phyloP scores from a whole-genome alignment of 257 asterid species.

The Przewalskia tangutica region DNA sequence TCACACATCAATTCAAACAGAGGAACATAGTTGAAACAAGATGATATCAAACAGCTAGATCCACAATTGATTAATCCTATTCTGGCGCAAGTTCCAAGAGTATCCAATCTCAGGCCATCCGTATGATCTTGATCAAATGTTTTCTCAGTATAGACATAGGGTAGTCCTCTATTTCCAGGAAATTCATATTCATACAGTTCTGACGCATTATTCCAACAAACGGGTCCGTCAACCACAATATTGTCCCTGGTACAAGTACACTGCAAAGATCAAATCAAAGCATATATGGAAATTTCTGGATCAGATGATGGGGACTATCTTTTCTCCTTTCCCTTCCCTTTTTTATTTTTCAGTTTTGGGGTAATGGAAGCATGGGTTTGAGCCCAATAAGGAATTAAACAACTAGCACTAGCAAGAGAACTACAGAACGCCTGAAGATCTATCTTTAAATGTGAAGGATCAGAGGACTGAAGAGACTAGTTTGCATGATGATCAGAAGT shows the following conservation, averaged over 20 bases:
- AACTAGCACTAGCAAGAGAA: slow-evolving; percentile 1
- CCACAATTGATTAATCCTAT: background rate
- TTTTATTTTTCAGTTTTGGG: background rate
- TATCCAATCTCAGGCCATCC: slow-evolving; percentile 17
- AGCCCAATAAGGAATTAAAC: background rate
- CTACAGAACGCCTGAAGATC: background rate
- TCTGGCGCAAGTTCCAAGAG: slow-evolving; percentile 13
- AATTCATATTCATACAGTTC: slow-evolving; percentile 23
- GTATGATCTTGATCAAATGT: slow-evolving; percentile 24
- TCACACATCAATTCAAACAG: slow-evolving; percentile 52
- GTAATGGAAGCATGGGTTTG: background rate
- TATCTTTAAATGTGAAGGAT: background rate
- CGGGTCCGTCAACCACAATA: slow-evolving; percentile 38
- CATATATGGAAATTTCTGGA: slow-evolving; percentile 20
- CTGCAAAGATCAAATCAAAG: slow-evolving; percentile 38
- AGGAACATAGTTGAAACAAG: slow-evolving; percentile 37
- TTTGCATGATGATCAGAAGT: background rate
- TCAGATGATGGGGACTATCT: background rate
- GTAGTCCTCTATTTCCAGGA: slow-evolving; percentile 23
- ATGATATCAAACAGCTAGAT: slow-evolving; percentile 30
- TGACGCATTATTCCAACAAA: slow-evolving; percentile 12
- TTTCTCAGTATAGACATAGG: slow-evolving; percentile 21
- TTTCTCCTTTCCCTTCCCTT: background rate
- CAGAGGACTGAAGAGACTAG: background rate
- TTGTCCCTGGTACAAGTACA: slow-evolving; percentile 65